Evolutionary conservation across 306 rosid genomes (phyloP).

Genomic region (Argentina anserina): DNA sequence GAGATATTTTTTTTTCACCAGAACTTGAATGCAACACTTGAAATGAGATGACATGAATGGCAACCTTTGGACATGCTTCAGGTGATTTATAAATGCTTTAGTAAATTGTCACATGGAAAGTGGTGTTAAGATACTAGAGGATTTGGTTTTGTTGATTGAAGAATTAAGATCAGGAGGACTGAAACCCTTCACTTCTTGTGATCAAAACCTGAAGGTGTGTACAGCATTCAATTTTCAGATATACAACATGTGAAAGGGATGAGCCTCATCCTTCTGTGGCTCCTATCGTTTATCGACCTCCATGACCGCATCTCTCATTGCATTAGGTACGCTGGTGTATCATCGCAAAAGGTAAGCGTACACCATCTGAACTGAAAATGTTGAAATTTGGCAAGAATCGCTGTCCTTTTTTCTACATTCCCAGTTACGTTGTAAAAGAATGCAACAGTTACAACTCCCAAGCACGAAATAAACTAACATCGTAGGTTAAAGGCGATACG

Average conservation of each 20-base stretch:
- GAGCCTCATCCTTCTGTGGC: too few relatives aligned
- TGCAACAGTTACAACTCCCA: background rate
- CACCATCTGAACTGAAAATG: background rate
- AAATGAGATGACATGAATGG: background rate
- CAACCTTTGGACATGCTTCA: constrained; percentile 5
- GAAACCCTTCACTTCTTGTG: constrained; percentile 6
- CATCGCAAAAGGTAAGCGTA: background rate
- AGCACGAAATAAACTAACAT: background rate
- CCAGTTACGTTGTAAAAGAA: background rate
- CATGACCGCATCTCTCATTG: background rate
- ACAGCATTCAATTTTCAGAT: background rate
- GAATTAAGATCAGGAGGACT: background rate
- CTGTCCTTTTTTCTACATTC: background rate
- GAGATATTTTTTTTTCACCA: background rate
- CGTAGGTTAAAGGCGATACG: background rate
- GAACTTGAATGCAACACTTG: background rate
- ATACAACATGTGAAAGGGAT: background rate
- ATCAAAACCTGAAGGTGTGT: background rate
- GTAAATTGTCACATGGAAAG: background rate
- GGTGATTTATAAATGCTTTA: background rate
- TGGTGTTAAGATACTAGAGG: background rate
- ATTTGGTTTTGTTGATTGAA: constrained; percentile 12
- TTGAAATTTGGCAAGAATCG: background rate
- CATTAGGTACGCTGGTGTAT: background rate
- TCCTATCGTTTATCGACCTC: background rate